Conservation (phyloP, 495 filamentous ascomycete species). For the Podospora bellae-mahoneyi region DNA sequence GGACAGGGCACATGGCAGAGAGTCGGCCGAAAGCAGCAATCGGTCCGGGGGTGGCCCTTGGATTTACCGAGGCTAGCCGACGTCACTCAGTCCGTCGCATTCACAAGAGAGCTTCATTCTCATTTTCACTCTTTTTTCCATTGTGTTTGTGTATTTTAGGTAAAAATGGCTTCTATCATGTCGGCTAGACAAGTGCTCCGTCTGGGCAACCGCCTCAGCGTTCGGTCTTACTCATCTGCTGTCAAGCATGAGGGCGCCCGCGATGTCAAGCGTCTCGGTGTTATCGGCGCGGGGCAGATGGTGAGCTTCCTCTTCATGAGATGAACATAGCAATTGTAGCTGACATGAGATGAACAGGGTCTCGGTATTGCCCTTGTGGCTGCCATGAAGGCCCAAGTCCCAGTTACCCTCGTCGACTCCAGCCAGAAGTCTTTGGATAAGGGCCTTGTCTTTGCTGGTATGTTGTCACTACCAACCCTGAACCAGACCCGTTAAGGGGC, state of each 20-base stretch:
- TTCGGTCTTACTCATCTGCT: slow-evolving; percentile 52
- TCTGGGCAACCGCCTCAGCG: slow-evolving; percentile 41
- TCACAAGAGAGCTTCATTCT: not conserved
- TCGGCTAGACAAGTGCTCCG: slow-evolving; percentile 32
- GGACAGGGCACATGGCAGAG: slow-evolving; percentile 1
- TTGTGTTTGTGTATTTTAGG: not conserved
- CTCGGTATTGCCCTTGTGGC: slow-evolving; percentile 95
- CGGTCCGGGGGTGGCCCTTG: not conserved
- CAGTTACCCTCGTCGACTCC: slow-evolving; percentile 82
- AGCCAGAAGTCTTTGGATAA: slow-evolving; percentile 87
- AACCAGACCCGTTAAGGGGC: not conserved
- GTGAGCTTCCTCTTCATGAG: slow-evolving; percentile 41
- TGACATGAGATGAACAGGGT: slow-evolving; percentile 55
- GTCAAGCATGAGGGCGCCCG: slow-evolving; percentile 46
- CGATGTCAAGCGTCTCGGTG: slow-evolving; percentile 85
- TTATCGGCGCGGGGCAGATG: slow-evolving; percentile 96
- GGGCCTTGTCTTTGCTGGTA: slow-evolving; percentile 85
- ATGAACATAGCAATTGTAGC: not conserved
- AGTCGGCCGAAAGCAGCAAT: not conserved
- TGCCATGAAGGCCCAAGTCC: slow-evolving; percentile 75
- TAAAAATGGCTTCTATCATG: slow-evolving; percentile 36
- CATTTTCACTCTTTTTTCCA: not conserved
- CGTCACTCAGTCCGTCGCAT: slow-evolving; percentile 10
- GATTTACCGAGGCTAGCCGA: slow-evolving; percentile 11
- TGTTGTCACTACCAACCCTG: slow-evolving; percentile 10